Base-by-base conservation (phyloP, 768 basidiomycete species). In the Auricularia cornea region DNA sequence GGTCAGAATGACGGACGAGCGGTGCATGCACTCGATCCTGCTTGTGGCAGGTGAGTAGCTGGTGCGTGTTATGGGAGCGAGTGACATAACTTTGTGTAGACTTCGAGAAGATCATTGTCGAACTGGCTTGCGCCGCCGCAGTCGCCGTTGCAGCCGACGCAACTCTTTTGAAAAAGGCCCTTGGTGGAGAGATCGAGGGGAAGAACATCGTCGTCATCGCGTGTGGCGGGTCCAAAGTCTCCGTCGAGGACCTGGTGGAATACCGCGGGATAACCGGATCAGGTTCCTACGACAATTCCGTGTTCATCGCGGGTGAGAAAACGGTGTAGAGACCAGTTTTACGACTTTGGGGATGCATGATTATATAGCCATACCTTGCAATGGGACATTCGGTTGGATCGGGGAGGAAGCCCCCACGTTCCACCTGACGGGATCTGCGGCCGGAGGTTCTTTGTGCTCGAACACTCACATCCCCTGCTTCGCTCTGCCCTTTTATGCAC, bases 51-150 rank as follows among this genome's bases (percentile, higher is more conserved):
- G 89, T 90, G 68, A 67, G 81, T 69, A 4, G 44, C 4, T 51
- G 59, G 26, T 32, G 14, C 23, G 16, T 20, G 20, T 51, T 23
- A 56, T 57, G 16, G 38, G 23, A 3, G 35, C 28, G 51, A 16
- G 26, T 40, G 28, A 11, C 41, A 33, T 62, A 6, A 10, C 51
- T 52, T 52, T 1, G 10, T 20, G 30, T 20, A 89, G 90, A 88
- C 65, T 88, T 89, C 64, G 89, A 92, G 69, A 89, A 89, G 71
- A 75, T 85, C 62, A 76, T 91, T 30, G 83, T 88, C 11, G 89
- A 92, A 68, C 77, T 92, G 28, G 86, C 90, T 1, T 90, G 89
- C 66, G 79, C 88, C 3, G 84, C 87, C 6, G 84, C 89, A 3
- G 77, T 92, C 8, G 78, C 81, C 2, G 81, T 87, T 1, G 89